phyloP scores from a whole-genome alignment of 352 stramenopile species.

The Phytophthora fragariae region DNA sequence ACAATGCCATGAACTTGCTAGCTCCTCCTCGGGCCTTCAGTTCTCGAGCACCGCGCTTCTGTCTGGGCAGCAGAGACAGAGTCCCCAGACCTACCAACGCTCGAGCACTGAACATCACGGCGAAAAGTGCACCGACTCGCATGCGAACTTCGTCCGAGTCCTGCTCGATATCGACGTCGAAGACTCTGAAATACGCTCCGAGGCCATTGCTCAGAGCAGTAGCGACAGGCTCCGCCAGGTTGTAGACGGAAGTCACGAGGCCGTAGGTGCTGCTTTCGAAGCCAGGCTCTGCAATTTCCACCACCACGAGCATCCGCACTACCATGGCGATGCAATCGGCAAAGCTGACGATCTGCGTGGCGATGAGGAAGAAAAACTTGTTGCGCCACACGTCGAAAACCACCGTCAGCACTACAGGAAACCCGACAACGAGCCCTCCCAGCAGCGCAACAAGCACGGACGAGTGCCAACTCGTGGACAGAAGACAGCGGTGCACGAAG shows the following conservation, averaged over 20 bases:
- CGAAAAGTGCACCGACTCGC: slow-evolving; percentile 61
- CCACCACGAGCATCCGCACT: slow-evolving; percentile 76
- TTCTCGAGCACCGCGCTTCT: slow-evolving; percentile 54
- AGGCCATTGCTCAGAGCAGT: slow-evolving; percentile 64
- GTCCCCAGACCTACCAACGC: slow-evolving; percentile 52
- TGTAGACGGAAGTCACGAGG: slow-evolving; percentile 80
- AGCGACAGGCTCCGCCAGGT: slow-evolving; percentile 72
- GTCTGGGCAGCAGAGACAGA: slow-evolving; percentile 60
- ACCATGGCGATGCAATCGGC: slow-evolving; percentile 77
- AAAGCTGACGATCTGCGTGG: slow-evolving; percentile 61
- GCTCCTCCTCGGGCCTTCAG: slow-evolving; percentile 60
- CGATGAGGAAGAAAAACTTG: slow-evolving; percentile 71
- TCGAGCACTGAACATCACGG: slow-evolving; percentile 64
- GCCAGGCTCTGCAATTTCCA: slow-evolving; percentile 78
- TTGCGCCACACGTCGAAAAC: slow-evolving; percentile 70
- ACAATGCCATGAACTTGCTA: slow-evolving; percentile 45
- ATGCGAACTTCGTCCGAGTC: slow-evolving; percentile 64
- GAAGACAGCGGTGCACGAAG: slow-evolving; percentile 59
- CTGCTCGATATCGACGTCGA: slow-evolving; percentile 60
- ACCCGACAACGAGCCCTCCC: slow-evolving; percentile 41
- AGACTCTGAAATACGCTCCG: slow-evolving; percentile 64
- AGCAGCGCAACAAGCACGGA: slow-evolving; percentile 65
- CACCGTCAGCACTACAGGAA: slow-evolving; percentile 52
- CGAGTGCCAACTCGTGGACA: slow-evolving; percentile 69
- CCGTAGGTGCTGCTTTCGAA: slow-evolving; percentile 85